Evolutionary conservation across 176 grass and related monocot genomes (phyloP), one percentile per base, ranked within the genome.

Genomic region (Avena eriantha): DNA sequence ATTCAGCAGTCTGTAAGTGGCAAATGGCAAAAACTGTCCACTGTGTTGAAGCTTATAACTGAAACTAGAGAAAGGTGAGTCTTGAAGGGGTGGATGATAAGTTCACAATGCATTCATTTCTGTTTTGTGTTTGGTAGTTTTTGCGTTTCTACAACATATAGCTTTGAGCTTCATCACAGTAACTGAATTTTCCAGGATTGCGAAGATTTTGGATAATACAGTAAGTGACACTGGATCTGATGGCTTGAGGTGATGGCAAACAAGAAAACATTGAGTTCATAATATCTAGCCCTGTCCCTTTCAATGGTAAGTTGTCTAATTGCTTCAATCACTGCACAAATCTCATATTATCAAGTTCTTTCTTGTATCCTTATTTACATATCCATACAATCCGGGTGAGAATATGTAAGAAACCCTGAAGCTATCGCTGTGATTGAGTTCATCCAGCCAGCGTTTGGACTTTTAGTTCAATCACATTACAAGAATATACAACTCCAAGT

Each of bases 1-100:
- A 85, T 66, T 77, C 78, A 90, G 39, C 79, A 69, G 22, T 79
- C 59, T 21, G 64, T 72, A 68, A 79, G 86, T 83, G 64, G 21
- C 49, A 67, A 93, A 33, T 59, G 83, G 78, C 84, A 89, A 53
- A 85, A 73, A 67, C 76, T 98, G 59, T 87, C 87, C 50, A 92
- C 91, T 74, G 39, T 98, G 41, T 77, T 93, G 54, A 96, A 90
- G 54, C 82, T 96, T 90, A 22, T 98, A 88, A 85, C 87, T 73
- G 59, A 89, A 77, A 88, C 87, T 77, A 96, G 97, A 93, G 92
- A 92, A 78, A 98, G 89, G 97, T 98, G 74, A 88, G 85, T 75
- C 43, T 85, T 57, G 61, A 39, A 50, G 48, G 55, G 24, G 31
- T 83, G 43, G 15, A 4, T 1, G 19, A 46, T 55, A 48, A 41